phyloP scores from a whole-genome alignment of 352 stramenopile genomes.

The Pythium phragmitis region DNA sequence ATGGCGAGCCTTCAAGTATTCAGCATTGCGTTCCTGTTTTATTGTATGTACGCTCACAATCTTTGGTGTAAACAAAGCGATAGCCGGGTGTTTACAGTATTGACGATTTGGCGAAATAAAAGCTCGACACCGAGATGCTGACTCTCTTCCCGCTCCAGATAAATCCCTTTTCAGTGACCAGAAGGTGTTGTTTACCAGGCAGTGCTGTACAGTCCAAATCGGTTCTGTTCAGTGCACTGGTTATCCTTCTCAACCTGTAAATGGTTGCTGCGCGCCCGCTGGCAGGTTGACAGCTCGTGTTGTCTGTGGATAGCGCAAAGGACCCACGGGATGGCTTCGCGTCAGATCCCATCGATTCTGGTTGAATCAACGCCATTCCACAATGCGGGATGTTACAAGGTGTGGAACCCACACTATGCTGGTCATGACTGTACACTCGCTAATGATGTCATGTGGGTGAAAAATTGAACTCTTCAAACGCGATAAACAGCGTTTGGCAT shows the following conservation, averaged over 20 bases:
- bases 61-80: not conserved
- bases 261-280: not conserved
- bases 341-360: not conserved
- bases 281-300: too few relatives aligned
- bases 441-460: not conserved
- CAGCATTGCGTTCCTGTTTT: not conserved
- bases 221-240: not conserved
- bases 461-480: too few relatives aligned
- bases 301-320: too few relatives aligned
- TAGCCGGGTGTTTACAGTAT: not conserved
- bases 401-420: too few relatives aligned
- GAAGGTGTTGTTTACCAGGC: not conserved
- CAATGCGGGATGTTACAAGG: not conserved
- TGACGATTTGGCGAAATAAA: not conserved
- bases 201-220: not conserved
- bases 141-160: not conserved
- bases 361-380: not conserved
- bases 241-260: not conserved
- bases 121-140: not conserved
- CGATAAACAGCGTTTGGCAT: not conserved
- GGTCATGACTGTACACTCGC: not conserved
- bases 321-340: not conserved
- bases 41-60: not conserved
- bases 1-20: not conserved
- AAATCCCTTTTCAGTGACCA: not conserved